These are phyloP conservation scores for Dioscorea dumetorum DNA, from an alignment of 106 monocot genomes.

Conservation along the genomic window DNA sequence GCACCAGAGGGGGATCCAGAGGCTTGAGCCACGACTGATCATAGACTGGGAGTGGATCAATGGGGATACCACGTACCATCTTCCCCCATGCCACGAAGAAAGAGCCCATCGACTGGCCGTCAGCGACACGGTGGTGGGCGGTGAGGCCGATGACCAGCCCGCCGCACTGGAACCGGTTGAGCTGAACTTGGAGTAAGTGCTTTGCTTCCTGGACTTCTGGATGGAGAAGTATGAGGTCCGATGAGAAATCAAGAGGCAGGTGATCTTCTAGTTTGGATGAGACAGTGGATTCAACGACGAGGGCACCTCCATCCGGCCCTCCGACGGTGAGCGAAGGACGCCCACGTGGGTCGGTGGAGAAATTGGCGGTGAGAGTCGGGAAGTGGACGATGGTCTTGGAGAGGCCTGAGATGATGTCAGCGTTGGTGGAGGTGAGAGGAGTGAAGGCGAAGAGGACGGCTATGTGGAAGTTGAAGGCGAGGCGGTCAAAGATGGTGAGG, in stretches of 20 bases:
- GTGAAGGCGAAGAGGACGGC: conserved; percentile 38
- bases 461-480: conserved; percentile 26
- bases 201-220: conserved; percentile 2
- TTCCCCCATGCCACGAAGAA: conserved; percentile 26
- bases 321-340: conserved; percentile 14
- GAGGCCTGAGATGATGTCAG: conserved; percentile 18
- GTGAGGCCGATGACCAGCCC: conserved; percentile 25
- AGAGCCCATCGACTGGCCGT: conserved; percentile 40
- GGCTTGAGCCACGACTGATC: conserved; percentile 8
- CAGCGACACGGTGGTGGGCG: conserved; percentile 33
- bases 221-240: conserved; percentile 13
- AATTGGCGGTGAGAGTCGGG: conserved; percentile 16
- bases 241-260: conserved; percentile 27
- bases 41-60: conserved; percentile 4
- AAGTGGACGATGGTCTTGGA: conserved; percentile 22
- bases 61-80: conserved; percentile 2
- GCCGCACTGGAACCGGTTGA: conserved; percentile 36
- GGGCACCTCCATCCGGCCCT: conserved; percentile 10
- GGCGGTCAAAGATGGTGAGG: conserved; percentile 32
- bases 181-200: conserved; percentile 27
- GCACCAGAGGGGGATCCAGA: conserved; percentile 1
- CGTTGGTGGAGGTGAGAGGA: conserved; percentile 26
- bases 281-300: conserved; percentile 25
- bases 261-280: conserved; percentile 9
- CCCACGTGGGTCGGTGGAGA: background rate